Evolutionary conservation across 768 basidiomycete genomes (phyloP).

Genomic region (Boletus pseudo-olivaceus): DNA sequence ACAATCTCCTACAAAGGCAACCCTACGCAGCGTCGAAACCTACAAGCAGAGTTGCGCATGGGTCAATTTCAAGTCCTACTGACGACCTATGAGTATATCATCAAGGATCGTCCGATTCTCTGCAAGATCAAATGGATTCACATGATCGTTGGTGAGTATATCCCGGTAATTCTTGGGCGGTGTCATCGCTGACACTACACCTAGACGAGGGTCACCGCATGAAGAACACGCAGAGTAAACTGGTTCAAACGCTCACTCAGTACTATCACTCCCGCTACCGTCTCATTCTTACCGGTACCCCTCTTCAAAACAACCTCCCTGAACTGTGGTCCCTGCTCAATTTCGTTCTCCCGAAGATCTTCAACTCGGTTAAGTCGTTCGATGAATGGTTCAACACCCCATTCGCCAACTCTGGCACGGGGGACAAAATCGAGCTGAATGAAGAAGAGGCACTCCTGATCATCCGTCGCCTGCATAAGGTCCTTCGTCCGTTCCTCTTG

Average conservation of each 20-base stretch:
- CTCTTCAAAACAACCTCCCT: conserved; percentile 94
- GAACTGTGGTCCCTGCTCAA: conserved; percentile 95
- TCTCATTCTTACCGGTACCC: conserved; percentile 93
- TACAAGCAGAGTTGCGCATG: conserved; percentile 73
- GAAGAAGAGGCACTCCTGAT: conserved; percentile 99
- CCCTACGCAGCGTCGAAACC: conserved; percentile 71
- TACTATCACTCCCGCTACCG: conserved; percentile 92
- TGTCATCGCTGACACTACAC: background rate
- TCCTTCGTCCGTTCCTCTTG: conserved; percentile 90
- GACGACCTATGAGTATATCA: conserved; percentile 97
- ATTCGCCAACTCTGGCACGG: conserved; percentile 96
- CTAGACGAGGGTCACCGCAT: conserved; percentile 94
- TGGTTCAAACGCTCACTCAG: conserved; percentile 84
- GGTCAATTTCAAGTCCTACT: conserved; percentile 88
- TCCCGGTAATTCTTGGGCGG: background rate
- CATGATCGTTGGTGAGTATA: conserved; percentile 83
- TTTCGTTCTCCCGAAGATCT: conserved; percentile 91
- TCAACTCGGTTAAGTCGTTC: conserved; percentile 98
- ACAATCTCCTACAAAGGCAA: conserved; percentile 90
- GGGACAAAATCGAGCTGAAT: conserved; percentile 97
- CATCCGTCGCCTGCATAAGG: conserved; percentile 94
- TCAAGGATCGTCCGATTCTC: conserved; percentile 89
- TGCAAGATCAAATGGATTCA: conserved; percentile 94
- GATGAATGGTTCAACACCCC: conserved; percentile 99
- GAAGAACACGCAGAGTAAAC: conserved; percentile 93